A percentile compares a stretch with the other conserved stretches of the same genome.
Evolutionary conservation across 1,139 yeast species (phyloP).

Genomic region (Spathaspora sp.): DNA sequence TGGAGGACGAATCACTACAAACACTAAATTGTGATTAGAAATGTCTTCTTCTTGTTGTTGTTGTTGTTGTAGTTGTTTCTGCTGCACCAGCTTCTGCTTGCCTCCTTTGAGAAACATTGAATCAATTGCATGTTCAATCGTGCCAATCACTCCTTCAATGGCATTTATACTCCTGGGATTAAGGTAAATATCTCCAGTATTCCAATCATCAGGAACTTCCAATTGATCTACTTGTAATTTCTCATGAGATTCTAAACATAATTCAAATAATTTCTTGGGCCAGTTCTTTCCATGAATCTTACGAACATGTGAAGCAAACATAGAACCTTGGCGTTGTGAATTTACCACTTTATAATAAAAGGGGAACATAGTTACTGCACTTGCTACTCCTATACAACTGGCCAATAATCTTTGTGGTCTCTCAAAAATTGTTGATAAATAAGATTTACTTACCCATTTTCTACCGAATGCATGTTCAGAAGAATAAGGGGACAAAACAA

Average conservation of each 20-base stretch:
- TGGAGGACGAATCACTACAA: conserved; percentile 77
- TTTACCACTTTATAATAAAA: conserved; percentile 54
- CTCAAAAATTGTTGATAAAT: conserved; percentile 72
- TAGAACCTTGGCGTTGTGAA: conserved; percentile 46
- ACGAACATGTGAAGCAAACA: conserved; percentile 59
- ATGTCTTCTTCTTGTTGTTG: conserved; percentile 11
- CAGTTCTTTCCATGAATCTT: conserved; percentile 76
- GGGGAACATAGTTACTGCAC: conserved; percentile 73
- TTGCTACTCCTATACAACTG: conserved; percentile 72
- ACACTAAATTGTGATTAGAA: conserved; percentile 53
- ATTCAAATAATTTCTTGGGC: conserved; percentile 60
- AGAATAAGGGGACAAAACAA: conserved; percentile 59
- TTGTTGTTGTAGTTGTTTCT: background rate
- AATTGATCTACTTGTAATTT: conserved; percentile 55
- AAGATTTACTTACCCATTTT: conserved; percentile 71
- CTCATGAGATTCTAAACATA: conserved; percentile 59
- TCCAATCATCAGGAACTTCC: conserved; percentile 84
- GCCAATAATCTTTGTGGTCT: conserved; percentile 82
- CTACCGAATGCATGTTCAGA: conserved; percentile 73
- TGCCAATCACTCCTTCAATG: conserved; percentile 76
- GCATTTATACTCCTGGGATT: conserved; percentile 70
- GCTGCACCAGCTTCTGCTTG: no score
- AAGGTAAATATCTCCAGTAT: conserved; percentile 79
- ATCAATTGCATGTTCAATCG: conserved; percentile 74
- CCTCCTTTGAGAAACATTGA: conserved; percentile 35